phyloP scores from a whole-genome alignment of 345 rosid genomes.

The Gossypium arboreum region DNA sequence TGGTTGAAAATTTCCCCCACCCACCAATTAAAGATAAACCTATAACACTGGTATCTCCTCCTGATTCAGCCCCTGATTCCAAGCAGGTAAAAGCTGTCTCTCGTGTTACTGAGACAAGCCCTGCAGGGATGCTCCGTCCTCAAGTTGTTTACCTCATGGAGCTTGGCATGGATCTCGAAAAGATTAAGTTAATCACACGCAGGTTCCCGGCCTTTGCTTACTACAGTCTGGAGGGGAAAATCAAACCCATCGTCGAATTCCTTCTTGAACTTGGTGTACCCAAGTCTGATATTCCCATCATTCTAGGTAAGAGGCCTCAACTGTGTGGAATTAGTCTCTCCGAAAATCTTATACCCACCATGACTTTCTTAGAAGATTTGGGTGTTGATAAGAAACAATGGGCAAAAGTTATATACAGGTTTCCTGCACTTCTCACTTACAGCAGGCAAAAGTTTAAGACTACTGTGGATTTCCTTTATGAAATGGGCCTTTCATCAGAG shows the following conservation, averaged over 20 bases:
- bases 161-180: constrained; percentile 75
- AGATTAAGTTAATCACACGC: constrained; percentile 66
- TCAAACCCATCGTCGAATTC: constrained; percentile 84
- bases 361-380: constrained; percentile 62
- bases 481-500: constrained; percentile 63
- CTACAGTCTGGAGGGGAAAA: constrained; percentile 77
- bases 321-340: constrained; percentile 78
- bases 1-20: constrained; percentile 70
- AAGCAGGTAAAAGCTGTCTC: constrained; percentile 60
- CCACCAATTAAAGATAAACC: constrained; percentile 44
- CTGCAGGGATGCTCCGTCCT: constrained; percentile 62
- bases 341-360: constrained; percentile 72
- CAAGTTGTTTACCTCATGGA: constrained; percentile 70
- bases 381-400: constrained; percentile 78
- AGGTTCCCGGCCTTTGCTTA: constrained; percentile 79
- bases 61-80: constrained; percentile 34
- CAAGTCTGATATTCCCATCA: constrained; percentile 54
- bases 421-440: constrained; percentile 73
- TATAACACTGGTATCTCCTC: constrained; percentile 23
- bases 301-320: constrained; percentile 78
- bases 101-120: constrained; percentile 55
- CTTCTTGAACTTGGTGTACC: constrained; percentile 76
- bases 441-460: constrained; percentile 67
- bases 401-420: constrained; percentile 83
- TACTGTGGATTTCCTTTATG: constrained; percentile 59